Base-by-base conservation (phyloP, 257 asterid genomes). In the Cinchona pubescens region DNA sequence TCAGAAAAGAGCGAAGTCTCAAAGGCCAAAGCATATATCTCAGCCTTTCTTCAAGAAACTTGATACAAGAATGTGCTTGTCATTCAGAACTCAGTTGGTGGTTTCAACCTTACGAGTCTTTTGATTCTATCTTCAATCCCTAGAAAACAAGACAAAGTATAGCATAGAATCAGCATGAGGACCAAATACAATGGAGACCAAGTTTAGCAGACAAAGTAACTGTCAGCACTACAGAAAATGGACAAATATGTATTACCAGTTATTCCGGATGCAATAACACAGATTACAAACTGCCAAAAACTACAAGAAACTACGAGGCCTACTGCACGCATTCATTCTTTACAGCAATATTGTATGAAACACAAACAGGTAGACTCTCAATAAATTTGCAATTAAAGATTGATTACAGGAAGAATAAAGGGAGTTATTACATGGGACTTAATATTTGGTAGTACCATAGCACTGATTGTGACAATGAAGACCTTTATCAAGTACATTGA, bases 41-140 rank as follows among this genome's bases (percentile, higher is more conserved):
- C 40, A 2, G 7, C 27, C 9, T 42, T 67, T 38, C 46, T 75
- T 55, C 62, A 19, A 68, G 23, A 25, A 37, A 59, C 30, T 64
- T 40, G 45, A 29, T 11, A 40, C 21, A 49, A 43, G 13, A 9
- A 67, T 49, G 70, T 19, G 64, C 51, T 25, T 10, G 10, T 78
- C 74, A 19, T 21, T 85, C 82, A 81, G 82, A 86, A 77, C 27
- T 83, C 89, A 1, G 83, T 84, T 0, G 89, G 89, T 4, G 89
- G 86, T 66, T 86, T 86, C 80, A 81, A 35, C 74, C 89, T 72
- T 46, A 83, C 62, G 12, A 83, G 86, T 77, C 87, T 82, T 63
- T 81, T 83, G 67, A 86, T 86, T 77, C 89, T 81, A n/a, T 86
- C 87, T 75, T 72, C 78, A 86, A 59, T 38, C 89, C 87, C 89